Conservation (phyloP, 75 land plant genomes). For the Picea glauca region DNA sequence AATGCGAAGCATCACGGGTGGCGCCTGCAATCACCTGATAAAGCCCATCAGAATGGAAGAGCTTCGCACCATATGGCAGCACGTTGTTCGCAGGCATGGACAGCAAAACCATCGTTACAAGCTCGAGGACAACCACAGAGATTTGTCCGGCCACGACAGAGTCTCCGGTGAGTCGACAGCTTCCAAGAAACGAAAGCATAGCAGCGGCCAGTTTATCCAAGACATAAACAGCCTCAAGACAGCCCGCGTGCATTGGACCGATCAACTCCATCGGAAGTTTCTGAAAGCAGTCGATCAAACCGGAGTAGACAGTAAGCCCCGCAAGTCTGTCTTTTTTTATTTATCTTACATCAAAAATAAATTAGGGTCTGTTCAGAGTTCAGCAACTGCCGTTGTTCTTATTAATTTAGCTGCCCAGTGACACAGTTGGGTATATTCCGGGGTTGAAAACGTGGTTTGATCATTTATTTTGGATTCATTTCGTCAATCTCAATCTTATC, state of each 20-base stretch:
- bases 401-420: no score
- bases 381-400: no score
- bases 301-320: constrained; percentile 23
- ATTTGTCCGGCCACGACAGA: background rate
- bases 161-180: no score
- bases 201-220: background rate
- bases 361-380: no score
- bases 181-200: no score
- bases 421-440: no score
- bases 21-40: constrained; percentile 95
- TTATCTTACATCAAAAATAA: no score
- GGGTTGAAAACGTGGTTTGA: no score
- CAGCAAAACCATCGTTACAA: background rate
- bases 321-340: no score
- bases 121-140: background rate
- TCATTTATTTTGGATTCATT: no score
- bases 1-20: constrained; percentile 94
- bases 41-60: constrained; percentile 96
- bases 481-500: no score
- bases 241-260: constrained; percentile 26
- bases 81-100: constrained; percentile 57
- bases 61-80: constrained; percentile 96
- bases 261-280: constrained; percentile 21
- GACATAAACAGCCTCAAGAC: constrained; percentile 27
- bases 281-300: constrained; percentile 22